phyloP scores from a whole-genome alignment of 1,284 basidiomycete species.

The Mrakiaceae sp. region DNA sequence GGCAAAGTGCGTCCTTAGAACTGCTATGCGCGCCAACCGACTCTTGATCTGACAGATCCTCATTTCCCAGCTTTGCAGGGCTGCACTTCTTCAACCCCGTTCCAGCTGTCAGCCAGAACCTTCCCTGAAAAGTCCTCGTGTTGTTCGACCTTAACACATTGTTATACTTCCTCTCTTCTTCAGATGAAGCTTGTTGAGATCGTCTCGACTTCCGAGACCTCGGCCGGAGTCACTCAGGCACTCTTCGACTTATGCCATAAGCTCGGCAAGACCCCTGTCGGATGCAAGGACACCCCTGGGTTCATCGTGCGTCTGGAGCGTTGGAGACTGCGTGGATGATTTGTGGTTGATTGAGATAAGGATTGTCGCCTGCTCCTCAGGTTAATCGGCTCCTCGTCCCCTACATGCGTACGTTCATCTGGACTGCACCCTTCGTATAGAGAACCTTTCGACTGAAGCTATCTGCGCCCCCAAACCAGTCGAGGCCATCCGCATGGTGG shows the following conservation, averaged over 20 bases:
- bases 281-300: constrained; percentile 45
- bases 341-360: constrained; percentile 16
- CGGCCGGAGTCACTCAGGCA: constrained; percentile 37
- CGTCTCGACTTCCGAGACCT: constrained; percentile 40
- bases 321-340: neutral
- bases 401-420: constrained; percentile 36
- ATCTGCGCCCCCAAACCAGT: constrained; percentile 24
- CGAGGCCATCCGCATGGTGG: constrained; percentile 46
- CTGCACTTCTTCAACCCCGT: constrained; percentile 45
- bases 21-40: too few species aligned
- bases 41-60: too few species aligned
- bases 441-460: too few species aligned
- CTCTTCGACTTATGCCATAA: constrained; percentile 39
- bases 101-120: neutral
- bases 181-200: constrained; percentile 50
- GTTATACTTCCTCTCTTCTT: constrained; percentile 18
- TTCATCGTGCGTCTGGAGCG: constrained; percentile 36
- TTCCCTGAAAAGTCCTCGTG: too few species aligned
- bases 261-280: constrained; percentile 45
- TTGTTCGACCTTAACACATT: too few species aligned
- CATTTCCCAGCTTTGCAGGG: constrained; percentile 34
- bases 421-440: neutral
- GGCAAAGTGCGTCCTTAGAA: constrained; percentile 25
- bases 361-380: neutral
- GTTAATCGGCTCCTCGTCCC: constrained; percentile 45